Conservation (phyloP, 345 rosid genomes). For the Xanthoceras sorbifolium region DNA sequence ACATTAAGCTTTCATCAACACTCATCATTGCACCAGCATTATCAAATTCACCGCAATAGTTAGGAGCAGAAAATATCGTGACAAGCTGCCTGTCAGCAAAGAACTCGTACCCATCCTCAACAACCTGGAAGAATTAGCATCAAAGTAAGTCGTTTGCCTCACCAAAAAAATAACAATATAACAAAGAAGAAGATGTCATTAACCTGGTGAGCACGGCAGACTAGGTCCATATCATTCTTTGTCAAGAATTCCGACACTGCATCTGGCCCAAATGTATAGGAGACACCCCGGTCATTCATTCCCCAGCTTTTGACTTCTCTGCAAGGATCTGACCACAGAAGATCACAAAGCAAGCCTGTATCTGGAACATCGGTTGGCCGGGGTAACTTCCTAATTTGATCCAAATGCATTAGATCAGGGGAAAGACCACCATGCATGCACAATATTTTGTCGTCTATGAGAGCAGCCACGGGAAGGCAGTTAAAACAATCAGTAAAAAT, state of each 20-base stretch:
- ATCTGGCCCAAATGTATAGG: slow-evolving; percentile 86
- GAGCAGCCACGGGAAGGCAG: slow-evolving; percentile 90
- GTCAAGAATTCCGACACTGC: slow-evolving; percentile 65
- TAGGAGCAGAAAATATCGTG: slow-evolving; percentile 89
- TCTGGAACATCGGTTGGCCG: slow-evolving; percentile 94
- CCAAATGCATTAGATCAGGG: slow-evolving; percentile 71
- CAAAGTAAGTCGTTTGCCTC: slow-evolving; percentile 13
- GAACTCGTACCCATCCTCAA: slow-evolving; percentile 94
- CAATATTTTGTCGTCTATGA: slow-evolving; percentile 82
- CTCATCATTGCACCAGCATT: slow-evolving; percentile 98
- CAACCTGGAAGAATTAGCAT: slow-evolving; percentile 51
- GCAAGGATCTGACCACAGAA: slow-evolving; percentile 93
- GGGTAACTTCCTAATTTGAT: slow-evolving; percentile 66
- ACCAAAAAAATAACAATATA: background rate
- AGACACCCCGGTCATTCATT: slow-evolving; percentile 90
- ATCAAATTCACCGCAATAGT: slow-evolving; percentile 93
- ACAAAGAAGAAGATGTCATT: slow-evolving; percentile 10
- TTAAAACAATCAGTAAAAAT: slow-evolving; percentile 84
- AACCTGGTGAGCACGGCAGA: slow-evolving; percentile 97
- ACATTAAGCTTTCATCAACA: slow-evolving; percentile 89
- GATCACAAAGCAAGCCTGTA: slow-evolving; percentile 86
- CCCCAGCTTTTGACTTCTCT: slow-evolving; percentile 87
- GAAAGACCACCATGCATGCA: slow-evolving; percentile 99
- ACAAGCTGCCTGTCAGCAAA: slow-evolving; percentile 87
- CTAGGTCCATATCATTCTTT: slow-evolving; percentile 85